Evolutionary conservation across 2,329 filamentous ascomycete genomes (phyloP).

Genomic region (Microcyclospora pomicola): DNA sequence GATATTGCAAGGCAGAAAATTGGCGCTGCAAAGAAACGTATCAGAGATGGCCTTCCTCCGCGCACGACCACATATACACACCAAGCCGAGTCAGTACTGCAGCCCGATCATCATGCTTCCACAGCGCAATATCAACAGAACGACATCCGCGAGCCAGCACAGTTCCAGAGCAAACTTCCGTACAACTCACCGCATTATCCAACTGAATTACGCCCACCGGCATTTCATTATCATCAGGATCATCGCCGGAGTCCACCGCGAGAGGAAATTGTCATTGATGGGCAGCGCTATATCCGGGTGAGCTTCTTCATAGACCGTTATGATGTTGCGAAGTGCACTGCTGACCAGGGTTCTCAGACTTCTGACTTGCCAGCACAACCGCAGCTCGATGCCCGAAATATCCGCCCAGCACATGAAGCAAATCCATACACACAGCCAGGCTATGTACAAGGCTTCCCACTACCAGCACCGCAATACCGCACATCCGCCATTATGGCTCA

Average conservation of each 20-base stretch:
- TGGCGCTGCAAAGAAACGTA: conserved; percentile 2
- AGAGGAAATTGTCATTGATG: no score
- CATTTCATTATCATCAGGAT: neutral
- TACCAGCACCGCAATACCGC: neutral
- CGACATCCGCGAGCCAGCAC: neutral
- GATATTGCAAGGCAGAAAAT: conserved; percentile 9
- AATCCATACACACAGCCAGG: no score
- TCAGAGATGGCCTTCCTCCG: conserved; percentile 1
- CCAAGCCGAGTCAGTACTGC: neutral
- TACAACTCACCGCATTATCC: neutral
- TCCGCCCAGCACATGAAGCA: no score
- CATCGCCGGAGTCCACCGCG: neutral
- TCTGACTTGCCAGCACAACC: no score
- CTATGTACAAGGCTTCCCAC: no score
- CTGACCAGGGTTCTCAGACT: no score
- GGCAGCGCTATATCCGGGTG: no score
- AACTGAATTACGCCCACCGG: neutral
- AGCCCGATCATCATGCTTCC: neutral
- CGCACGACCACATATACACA: neutral
- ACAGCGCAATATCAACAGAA: neutral
- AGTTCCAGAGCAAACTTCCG: neutral
- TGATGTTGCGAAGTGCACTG: no score
- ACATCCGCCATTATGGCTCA: neutral
- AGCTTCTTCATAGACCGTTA: no score
- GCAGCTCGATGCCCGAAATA: no score